These are phyloP conservation scores for Penicillium paradoxum DNA, from an alignment of 495 filamentous ascomycete genomes.

Conservation along the genomic window DNA sequence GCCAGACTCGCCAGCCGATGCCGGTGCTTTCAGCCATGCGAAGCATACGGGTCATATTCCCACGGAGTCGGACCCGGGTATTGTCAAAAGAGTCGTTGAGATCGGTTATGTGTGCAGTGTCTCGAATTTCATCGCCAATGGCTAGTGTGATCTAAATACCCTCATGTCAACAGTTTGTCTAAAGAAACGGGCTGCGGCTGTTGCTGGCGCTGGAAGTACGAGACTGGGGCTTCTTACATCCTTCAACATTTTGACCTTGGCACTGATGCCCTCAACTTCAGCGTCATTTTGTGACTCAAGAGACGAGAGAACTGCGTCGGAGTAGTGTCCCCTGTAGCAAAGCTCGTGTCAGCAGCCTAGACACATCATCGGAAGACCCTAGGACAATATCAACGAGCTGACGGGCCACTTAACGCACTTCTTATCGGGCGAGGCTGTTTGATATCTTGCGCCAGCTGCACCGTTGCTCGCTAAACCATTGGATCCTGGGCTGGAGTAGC, in stretches of 20 bases:
- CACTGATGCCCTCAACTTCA: constrained; percentile 82
- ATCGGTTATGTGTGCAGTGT: constrained; percentile 75
- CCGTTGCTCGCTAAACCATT: constrained; percentile 34
- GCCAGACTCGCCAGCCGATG: constrained; percentile 91
- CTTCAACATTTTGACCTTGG: constrained; percentile 89
- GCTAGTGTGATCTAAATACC: constrained; percentile 70
- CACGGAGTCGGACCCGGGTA: constrained; percentile 69
- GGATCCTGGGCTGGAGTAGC: constrained; percentile 53
- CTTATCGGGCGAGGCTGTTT: constrained; percentile 77
- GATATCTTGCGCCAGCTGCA: constrained; percentile 34
- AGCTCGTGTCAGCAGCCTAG: constrained; percentile 4
- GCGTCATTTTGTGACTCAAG: constrained; percentile 93
- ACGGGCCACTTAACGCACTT: constrained; percentile 46
- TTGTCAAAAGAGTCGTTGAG: constrained; percentile 83
- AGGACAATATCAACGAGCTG: background rate
- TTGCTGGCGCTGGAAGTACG: background rate
- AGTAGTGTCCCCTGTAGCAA: constrained; percentile 74
- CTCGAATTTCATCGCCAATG: constrained; percentile 91
- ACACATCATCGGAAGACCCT: background rate
- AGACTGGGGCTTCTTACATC: constrained; percentile 56
- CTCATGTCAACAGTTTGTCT: constrained; percentile 4
- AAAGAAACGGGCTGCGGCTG: background rate
- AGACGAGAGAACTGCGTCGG: constrained; percentile 85
- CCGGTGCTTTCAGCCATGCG: constrained; percentile 92
- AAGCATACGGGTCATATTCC: constrained; percentile 96